Percentiles rank a stretch among this genome's conserved stretches.
Conservation (phyloP, 331 rosid species). For the Telfairia occidentalis region DNA sequence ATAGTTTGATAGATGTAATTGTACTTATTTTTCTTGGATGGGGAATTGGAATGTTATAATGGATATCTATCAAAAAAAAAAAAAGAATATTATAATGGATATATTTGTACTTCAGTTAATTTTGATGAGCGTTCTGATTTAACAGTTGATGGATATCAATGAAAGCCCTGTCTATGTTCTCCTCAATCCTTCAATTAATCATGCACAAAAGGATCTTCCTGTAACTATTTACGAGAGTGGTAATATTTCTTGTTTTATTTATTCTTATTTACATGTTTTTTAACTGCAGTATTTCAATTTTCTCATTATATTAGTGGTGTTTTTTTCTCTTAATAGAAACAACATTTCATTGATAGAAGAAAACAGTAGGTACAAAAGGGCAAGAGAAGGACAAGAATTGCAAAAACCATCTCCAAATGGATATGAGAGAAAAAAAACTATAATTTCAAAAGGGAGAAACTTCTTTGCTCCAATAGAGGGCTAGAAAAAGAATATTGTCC, state of each 20-base stretch:
- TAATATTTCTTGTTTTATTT: conserved; percentile 21
- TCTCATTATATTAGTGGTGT: not conserved
- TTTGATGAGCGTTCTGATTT: not conserved
- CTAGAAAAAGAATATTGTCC: no score
- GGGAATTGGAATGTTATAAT: not conserved
- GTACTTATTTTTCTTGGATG: not conserved
- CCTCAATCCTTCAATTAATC: conserved; percentile 77
- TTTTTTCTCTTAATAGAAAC: no score
- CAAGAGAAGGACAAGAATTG: no score
- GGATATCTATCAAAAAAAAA: no score
- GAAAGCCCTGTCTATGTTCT: conserved; percentile 95
- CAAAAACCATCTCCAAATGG: no score
- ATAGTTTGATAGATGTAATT: not conserved
- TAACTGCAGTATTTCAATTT: not conserved
- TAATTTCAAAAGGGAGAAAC: no score
- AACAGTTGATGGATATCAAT: conserved; percentile 92
- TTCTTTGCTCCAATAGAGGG: no score
- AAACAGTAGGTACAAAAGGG: no score
- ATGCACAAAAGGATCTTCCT: conserved; percentile 94
- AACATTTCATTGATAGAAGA: no score
- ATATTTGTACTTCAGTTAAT: not conserved
- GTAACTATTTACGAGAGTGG: conserved; percentile 85
- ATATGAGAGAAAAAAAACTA: no score
- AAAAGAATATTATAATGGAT: not conserved
- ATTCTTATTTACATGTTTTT: conserved; percentile 3